Evolutionary conservation across 495 filamentous ascomycete genomes (phyloP).

Genomic region (Trichoderma parareesei): DNA sequence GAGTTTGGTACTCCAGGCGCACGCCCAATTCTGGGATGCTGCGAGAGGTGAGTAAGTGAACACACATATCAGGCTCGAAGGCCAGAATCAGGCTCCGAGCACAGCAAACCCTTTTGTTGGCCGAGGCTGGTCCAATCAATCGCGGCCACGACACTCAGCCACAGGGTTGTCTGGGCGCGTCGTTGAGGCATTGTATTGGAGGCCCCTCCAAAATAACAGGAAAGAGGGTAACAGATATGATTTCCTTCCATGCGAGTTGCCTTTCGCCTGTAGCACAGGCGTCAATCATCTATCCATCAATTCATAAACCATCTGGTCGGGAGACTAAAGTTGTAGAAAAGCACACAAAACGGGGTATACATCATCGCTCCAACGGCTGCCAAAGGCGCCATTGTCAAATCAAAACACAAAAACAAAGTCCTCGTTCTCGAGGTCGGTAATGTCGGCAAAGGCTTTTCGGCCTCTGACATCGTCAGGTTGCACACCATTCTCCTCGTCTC

Average conservation of each 20-base stretch:
- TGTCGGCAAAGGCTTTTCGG: slow-evolving; percentile 42
- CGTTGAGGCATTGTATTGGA: too few relatives aligned
- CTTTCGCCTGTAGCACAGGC: too few relatives aligned
- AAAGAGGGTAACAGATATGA: too few relatives aligned
- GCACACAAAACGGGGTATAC: neutral
- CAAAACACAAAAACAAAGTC: slow-evolving; percentile 55
- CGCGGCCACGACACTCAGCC: too few relatives aligned
- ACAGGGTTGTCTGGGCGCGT: too few relatives aligned
- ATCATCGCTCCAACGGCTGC: neutral
- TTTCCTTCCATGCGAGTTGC: too few relatives aligned
- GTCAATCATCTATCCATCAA: too few relatives aligned
- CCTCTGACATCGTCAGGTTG: slow-evolving; percentile 30
- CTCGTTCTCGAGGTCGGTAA: slow-evolving; percentile 48
- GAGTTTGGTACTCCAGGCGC: too few relatives aligned
- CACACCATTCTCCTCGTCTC: slow-evolving; percentile 22
- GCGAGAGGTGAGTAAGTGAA: too few relatives aligned
- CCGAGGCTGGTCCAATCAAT: neutral
- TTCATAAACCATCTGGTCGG: too few relatives aligned
- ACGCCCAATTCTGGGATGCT: too few relatives aligned
- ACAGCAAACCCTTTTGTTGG: neutral
- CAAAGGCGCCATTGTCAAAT: neutral
- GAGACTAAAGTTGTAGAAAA: neutral
- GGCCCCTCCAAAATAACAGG: too few relatives aligned
- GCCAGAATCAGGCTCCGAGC: neutral
- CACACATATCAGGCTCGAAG: neutral